Conservation (phyloP, 169 alveolate genomes). For the Plasmodium yoelii region DNA sequence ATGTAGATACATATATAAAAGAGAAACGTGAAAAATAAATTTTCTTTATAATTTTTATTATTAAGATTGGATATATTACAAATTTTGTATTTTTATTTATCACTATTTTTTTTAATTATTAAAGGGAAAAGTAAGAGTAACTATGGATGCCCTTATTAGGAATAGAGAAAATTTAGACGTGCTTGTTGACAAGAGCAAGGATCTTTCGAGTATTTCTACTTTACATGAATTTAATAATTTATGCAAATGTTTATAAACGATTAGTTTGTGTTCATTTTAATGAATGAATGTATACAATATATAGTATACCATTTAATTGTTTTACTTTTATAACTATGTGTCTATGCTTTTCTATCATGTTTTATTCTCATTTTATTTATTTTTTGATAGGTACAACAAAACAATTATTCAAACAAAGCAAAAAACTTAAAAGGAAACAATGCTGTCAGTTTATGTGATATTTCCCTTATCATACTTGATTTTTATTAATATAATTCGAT, state of each 20-base stretch:
- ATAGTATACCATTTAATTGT: too few species aligned
- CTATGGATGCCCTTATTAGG: constrained; percentile 74
- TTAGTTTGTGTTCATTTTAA: background rate
- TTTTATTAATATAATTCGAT: constrained; percentile 11
- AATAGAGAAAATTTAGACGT: constrained; percentile 76
- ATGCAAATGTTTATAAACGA: too few species aligned
- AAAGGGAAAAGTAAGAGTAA: constrained; percentile 72
- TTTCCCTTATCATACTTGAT: background rate
- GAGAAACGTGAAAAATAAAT: too few species aligned
- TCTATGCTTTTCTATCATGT: background rate
- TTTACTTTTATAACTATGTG: too few species aligned
- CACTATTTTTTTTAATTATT: background rate
- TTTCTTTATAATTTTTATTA: background rate
- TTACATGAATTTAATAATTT: background rate
- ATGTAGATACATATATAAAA: background rate
- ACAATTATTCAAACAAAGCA: constrained; percentile 75
- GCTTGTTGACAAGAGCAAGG: constrained; percentile 76
- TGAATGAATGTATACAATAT: background rate
- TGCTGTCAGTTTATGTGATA: constrained; percentile 67
- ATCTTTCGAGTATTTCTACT: constrained; percentile 56
- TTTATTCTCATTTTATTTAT: constrained; percentile 7
- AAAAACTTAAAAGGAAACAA: constrained; percentile 66
- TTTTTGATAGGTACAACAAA: constrained; percentile 58
- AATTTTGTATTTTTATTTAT: constrained; percentile 3
- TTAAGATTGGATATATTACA: background rate